Percentiles rank a stretch among this genome's conserved stretches.
Conservation (phyloP, 2,329 filamentous ascomycete genomes). For the Cordyceps pruinosa region DNA sequence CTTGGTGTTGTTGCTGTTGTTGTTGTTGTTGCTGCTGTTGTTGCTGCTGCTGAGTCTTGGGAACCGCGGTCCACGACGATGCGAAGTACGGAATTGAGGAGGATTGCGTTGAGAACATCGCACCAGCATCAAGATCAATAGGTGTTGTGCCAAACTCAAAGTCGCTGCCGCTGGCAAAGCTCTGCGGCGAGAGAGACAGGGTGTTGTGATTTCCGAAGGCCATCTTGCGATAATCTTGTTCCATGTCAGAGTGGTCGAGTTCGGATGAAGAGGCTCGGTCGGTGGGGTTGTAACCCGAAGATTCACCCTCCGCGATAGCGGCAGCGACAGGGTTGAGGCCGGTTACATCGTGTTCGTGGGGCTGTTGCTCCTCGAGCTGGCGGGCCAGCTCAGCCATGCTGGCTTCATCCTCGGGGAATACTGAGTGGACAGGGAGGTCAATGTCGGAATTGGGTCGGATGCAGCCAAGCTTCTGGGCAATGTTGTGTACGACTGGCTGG, state of each 20-base stretch:
- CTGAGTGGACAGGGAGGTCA: constrained; percentile 48
- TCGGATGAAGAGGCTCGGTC: constrained; percentile 50
- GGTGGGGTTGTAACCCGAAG: constrained; percentile 27
- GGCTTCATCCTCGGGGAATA: constrained; percentile 56
- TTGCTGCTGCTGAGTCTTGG: constrained; percentile 20
- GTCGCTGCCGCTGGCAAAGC: constrained; percentile 35
- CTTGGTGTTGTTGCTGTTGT: neutral
- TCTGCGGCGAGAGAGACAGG: constrained; percentile 48
- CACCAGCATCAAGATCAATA: constrained; percentile 26
- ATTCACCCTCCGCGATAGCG: constrained; percentile 25
- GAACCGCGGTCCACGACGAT: constrained; percentile 24
- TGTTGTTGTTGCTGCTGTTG: neutral
- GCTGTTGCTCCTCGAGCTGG: constrained; percentile 44
- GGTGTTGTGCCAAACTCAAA: constrained; percentile 31
- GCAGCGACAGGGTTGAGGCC: neutral
- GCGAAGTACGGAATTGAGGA: constrained; percentile 27
- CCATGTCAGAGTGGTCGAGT: constrained; percentile 48
- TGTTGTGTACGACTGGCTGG: constrained; percentile 58
- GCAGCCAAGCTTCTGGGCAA: constrained; percentile 57
- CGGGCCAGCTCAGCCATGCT: constrained; percentile 50
- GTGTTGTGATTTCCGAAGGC: constrained; percentile 37
- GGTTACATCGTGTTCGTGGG: constrained; percentile 30
- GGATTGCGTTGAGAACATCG: constrained; percentile 30
- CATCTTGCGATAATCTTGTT: constrained; percentile 46
- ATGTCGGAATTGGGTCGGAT: constrained; percentile 56